A percentile compares a stretch with the other conserved stretches of the same genome.
Conservation (phyloP, 2,329 filamentous ascomycete genomes). For the Aspergillus intermedius region DNA sequence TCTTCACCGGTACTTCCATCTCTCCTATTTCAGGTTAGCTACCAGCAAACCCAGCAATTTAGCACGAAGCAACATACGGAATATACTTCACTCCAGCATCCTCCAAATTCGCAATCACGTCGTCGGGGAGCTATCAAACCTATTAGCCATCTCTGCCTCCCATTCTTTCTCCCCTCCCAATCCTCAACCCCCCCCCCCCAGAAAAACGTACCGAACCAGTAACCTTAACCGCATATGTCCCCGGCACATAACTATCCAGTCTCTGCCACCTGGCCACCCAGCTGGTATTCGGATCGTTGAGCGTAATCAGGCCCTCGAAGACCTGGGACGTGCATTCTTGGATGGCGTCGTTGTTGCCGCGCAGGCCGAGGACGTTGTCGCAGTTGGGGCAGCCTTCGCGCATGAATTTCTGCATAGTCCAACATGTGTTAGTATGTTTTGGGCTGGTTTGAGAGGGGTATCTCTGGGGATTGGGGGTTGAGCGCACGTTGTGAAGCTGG, state of each 20-base stretch:
- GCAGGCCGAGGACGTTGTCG: constrained; percentile 81
- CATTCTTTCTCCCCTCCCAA: not conserved
- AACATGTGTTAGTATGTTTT: not conserved
- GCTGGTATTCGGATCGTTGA: constrained; percentile 72
- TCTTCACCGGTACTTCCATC: constrained; percentile 44
- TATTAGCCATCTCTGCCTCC: not conserved
- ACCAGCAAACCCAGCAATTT: not conserved
- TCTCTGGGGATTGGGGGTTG: not conserved
- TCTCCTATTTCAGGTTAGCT: constrained; percentile 24
- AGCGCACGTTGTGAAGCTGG: constrained; percentile 64
- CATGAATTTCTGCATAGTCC: constrained; percentile 63
- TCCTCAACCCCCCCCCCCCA: not conserved
- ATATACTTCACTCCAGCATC: constrained; percentile 57
- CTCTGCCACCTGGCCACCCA: constrained; percentile 98
- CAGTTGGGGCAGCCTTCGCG: constrained; percentile 92
- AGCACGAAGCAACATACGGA: constrained; percentile 37
- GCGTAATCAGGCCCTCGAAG: constrained; percentile 84
- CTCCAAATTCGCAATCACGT: constrained; percentile 51
- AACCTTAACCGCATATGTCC: constrained; percentile 92
- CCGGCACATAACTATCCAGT: constrained; percentile 77
- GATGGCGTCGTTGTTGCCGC: constrained; percentile 70
- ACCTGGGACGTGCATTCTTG: constrained; percentile 93
- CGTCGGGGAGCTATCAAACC: constrained; percentile 46
- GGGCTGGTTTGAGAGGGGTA: no score
- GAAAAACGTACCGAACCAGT: constrained; percentile 59